phyloP scores from a whole-genome alignment of 495 filamentous ascomycete species.

The Rusavskia elegans region DNA sequence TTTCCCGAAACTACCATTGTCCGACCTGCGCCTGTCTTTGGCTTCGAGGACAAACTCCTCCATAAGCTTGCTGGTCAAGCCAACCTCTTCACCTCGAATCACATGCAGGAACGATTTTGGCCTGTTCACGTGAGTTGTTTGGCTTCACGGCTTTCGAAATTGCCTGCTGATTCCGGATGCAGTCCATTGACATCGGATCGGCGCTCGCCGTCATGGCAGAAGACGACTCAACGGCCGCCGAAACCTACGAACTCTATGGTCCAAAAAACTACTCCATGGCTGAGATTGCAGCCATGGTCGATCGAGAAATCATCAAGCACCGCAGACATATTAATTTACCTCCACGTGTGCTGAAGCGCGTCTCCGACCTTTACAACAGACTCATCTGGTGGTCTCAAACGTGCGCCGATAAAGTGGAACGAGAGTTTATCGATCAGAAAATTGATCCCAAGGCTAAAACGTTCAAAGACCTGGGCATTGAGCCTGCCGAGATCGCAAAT shows the following conservation, averaged over 20 bases:
- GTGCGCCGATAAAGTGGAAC: constrained; percentile 77
- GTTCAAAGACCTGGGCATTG: constrained; percentile 83
- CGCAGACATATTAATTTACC: constrained; percentile 87
- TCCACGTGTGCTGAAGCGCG: constrained; percentile 55
- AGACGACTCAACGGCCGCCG: constrained; percentile 73
- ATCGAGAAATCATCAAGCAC: constrained; percentile 80
- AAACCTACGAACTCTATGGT: constrained; percentile 92
- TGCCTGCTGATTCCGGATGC: constrained; percentile 11
- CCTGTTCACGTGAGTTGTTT: constrained; percentile 70
- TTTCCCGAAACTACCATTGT: constrained; percentile 98
- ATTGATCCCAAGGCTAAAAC: constrained; percentile 90
- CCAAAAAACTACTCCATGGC: constrained; percentile 81
- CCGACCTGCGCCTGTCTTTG: constrained; percentile 83
- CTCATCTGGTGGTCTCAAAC: constrained; percentile 73
- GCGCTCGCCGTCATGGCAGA: constrained; percentile 78
- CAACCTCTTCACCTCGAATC: constrained; percentile 78
- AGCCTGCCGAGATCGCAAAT: constrained; percentile 64
- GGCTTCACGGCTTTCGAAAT: neutral
- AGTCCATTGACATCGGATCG: constrained; percentile 77
- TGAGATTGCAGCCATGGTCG: constrained; percentile 75
- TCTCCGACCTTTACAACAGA: constrained; percentile 57
- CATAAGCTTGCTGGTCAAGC: constrained; percentile 62
- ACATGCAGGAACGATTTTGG: constrained; percentile 81
- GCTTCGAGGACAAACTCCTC: constrained; percentile 84
- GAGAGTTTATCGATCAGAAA: constrained; percentile 85